Percentiles rank a stretch among this genome's conserved stretches.
Conservation (phyloP, 495 filamentous ascomycete genomes). For the Penicillium samsonianum region DNA sequence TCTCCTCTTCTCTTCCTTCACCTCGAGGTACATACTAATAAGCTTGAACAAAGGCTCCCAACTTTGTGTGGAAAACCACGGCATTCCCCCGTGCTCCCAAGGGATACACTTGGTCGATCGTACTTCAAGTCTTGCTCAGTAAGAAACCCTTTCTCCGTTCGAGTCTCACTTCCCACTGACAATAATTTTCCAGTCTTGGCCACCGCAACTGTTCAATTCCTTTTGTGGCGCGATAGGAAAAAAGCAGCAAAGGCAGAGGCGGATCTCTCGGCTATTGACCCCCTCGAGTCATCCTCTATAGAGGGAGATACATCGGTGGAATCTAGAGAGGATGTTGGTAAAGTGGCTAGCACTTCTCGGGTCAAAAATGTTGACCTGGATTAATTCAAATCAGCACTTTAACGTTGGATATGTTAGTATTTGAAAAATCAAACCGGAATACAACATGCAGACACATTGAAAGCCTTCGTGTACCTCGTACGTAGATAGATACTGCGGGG, state of each 20-base stretch:
- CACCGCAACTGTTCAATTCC: conserved; percentile 5
- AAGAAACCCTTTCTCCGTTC: neutral
- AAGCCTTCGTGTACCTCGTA: too few relatives aligned
- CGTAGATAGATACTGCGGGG: neutral
- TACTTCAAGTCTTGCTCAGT: conserved; percentile 30
- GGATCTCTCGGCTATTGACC: neutral
- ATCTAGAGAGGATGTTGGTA: neutral
- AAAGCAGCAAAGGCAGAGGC: neutral
- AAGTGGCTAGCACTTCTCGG: neutral
- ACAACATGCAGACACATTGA: neutral
- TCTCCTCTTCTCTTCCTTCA: neutral
- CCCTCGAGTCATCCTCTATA: neutral
- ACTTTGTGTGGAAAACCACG: conserved; percentile 44
- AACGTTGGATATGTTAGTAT: too few relatives aligned
- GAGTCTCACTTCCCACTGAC: neutral
- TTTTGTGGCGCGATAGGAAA: conserved; percentile 10
- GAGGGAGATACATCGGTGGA: neutral
- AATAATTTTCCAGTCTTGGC: neutral
- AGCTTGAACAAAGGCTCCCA: conserved; percentile 27
- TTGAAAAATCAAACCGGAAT: too few relatives aligned
- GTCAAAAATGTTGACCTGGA: neutral
- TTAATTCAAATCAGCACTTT: neutral
- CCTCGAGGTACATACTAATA: neutral
- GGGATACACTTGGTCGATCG: conserved; percentile 36
- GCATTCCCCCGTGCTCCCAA: conserved; percentile 38